A percentile compares a stretch with the other conserved stretches of the same genome.
Evolutionary conservation across 169 alveolate species (phyloP).

Genomic region (Perkinsus marinus): DNA sequence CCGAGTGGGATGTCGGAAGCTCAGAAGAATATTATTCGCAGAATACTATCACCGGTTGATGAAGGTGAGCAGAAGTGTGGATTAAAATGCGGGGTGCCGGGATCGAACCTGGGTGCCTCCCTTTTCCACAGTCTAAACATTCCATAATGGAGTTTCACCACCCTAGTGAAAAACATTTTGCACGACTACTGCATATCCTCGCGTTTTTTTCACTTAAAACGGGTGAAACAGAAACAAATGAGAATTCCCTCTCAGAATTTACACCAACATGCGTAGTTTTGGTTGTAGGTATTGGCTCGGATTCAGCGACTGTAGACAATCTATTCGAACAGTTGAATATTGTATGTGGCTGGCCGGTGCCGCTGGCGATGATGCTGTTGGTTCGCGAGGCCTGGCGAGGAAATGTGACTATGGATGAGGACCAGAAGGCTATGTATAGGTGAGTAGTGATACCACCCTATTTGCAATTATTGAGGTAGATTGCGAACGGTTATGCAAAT

Average conservation of each 20-base stretch:
- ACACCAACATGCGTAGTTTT: too few species aligned
- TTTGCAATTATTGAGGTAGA: not conserved
- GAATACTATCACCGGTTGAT: not conserved
- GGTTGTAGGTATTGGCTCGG: constrained; percentile 15
- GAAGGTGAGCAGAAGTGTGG: not conserved
- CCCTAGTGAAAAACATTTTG: too few species aligned
- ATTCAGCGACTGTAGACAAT: constrained; percentile 15
- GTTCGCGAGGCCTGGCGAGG: constrained; percentile 25
- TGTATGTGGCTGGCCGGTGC: constrained; percentile 10
- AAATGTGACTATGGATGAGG: not conserved
- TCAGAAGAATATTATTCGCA: not conserved
- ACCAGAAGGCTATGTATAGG: constrained; percentile 8
- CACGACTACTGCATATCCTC: too few species aligned
- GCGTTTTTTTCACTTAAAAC: too few species aligned
- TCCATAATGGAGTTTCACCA: too few species aligned
- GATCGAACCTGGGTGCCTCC: constrained; percentile 11
- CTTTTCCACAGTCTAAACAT: not conserved
- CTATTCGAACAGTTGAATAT: not conserved
- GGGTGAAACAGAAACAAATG: too few species aligned
- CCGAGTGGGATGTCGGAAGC: not conserved
- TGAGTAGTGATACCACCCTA: not conserved
- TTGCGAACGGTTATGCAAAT: not conserved
- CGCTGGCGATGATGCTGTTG: constrained; percentile 24
- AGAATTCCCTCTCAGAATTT: too few species aligned
- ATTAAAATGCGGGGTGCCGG: not conserved